These are phyloP conservation scores for Xerocomus brunneocitrinus DNA, from an alignment of 768 basidiomycete species.

Conservation along the genomic window DNA sequence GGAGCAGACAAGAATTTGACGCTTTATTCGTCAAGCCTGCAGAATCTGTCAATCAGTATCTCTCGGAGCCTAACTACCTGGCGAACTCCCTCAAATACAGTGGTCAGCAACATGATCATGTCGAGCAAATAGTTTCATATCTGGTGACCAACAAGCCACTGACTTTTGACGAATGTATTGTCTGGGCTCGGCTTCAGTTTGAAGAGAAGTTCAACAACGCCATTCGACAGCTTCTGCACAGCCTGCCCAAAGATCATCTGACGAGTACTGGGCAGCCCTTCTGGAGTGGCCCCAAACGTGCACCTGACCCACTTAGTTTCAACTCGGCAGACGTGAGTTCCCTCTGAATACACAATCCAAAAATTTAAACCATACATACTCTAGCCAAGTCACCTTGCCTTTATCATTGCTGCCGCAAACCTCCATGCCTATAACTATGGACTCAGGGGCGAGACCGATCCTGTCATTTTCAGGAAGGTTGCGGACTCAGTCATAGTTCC, in stretches of 20 bases:
- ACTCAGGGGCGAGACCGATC: constrained; percentile 82
- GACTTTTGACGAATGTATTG: constrained; percentile 95
- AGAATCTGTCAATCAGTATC: constrained; percentile 91
- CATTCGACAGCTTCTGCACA: constrained; percentile 89
- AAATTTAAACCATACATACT: constrained; percentile 7
- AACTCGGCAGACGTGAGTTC: constrained; percentile 76
- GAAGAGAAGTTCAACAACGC: constrained; percentile 91
- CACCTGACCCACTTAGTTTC: constrained; percentile 87
- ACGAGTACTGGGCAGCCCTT: constrained; percentile 94
- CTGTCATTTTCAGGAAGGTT: constrained; percentile 74
- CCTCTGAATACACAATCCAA: background rate
- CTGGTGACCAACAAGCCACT: constrained; percentile 90
- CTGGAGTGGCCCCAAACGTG: constrained; percentile 98
- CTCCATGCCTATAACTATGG: constrained; percentile 98
- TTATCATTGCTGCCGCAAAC: constrained; percentile 91
- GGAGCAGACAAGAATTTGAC: constrained; percentile 92
- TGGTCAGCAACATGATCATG: constrained; percentile 86
- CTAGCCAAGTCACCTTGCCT: constrained; percentile 81
- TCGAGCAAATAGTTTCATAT: constrained; percentile 83
- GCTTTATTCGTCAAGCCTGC: constrained; percentile 90
- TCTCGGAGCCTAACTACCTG: constrained; percentile 93
- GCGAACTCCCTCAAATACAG: constrained; percentile 88
- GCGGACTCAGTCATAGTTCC: constrained; percentile 82
- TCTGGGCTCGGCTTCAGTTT: constrained; percentile 94
- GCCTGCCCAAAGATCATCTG: constrained; percentile 89